These are phyloP conservation scores for Volvariella surrecta DNA, from an alignment of 1,284 basidiomycete species.

Conservation along the genomic window DNA sequence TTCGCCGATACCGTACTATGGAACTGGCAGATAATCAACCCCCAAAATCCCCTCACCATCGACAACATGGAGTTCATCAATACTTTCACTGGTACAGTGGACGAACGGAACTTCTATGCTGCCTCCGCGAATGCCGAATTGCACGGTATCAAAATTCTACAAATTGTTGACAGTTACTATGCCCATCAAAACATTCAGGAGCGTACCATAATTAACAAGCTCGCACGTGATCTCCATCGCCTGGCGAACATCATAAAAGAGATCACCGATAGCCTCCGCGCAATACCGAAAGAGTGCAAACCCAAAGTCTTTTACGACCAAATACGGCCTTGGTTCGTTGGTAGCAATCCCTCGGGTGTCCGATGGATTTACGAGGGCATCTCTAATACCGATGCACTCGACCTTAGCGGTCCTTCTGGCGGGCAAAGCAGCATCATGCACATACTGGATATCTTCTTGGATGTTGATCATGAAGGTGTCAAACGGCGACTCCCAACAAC, in stretches of 20 bases:
- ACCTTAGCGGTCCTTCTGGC: constrained; percentile 84
- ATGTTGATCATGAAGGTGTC: constrained; percentile 74
- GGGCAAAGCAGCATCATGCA: constrained; percentile 93
- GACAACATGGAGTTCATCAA: constrained; percentile 63
- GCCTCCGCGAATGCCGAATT: constrained; percentile 84
- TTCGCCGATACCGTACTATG: constrained; percentile 96
- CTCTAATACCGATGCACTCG: constrained; percentile 42
- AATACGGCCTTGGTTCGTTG: constrained; percentile 90
- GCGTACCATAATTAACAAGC: constrained; percentile 58
- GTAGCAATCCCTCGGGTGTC: constrained; percentile 52
- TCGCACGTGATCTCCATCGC: constrained; percentile 65
- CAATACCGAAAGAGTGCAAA: constrained; percentile 70
- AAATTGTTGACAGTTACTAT: constrained; percentile 80
- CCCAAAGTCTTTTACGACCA: constrained; percentile 89
- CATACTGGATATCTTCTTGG: constrained; percentile 73
- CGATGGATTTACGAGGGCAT: constrained; percentile 87
- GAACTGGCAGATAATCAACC: constrained; percentile 73
- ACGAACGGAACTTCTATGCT: constrained; percentile 85
- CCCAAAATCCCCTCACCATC: constrained; percentile 42
- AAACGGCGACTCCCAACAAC: constrained; percentile 58
- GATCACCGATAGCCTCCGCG: constrained; percentile 60
- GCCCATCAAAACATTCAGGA: constrained; percentile 69
- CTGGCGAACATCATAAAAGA: constrained; percentile 70
- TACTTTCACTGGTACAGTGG: constrained; percentile 79
- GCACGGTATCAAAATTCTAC: constrained; percentile 79